Conservation (phyloP, 108 stramenopile genomes). For the Nitzschia palea region DNA sequence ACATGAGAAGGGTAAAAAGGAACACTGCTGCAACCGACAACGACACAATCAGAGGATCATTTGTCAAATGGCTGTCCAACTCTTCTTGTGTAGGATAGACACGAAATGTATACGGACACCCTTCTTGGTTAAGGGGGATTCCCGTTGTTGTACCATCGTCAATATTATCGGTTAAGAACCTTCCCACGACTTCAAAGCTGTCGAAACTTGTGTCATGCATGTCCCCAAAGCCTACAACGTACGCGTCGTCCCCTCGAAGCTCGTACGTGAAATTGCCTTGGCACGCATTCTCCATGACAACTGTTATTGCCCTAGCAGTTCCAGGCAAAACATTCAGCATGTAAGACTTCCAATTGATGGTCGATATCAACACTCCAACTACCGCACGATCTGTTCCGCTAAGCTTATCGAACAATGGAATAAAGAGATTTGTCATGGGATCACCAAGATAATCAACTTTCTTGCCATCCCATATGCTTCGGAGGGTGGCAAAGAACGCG, state of each 20-base stretch:
- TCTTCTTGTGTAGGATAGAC: slow-evolving; percentile 55
- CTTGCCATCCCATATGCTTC: neutral
- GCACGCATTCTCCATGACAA: slow-evolving; percentile 25
- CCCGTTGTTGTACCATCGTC: too few relatives aligned
- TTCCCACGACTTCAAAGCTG: neutral
- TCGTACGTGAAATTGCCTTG: neutral
- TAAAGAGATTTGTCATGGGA: neutral
- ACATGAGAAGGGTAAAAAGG: slow-evolving; percentile 36
- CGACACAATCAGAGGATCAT: slow-evolving; percentile 36
- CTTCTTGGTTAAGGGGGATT: neutral
- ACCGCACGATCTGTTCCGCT: neutral
- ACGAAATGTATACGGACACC: neutral
- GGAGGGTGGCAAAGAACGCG: slow-evolving; percentile 2
- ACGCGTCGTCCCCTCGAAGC: neutral
- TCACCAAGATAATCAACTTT: slow-evolving; percentile 2
- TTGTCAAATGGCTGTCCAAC: slow-evolving; percentile 37
- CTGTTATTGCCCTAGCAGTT: slow-evolving; percentile 46
- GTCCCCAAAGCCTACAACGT: neutral
- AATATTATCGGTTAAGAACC: neutral
- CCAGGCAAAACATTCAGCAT: slow-evolving; percentile 34
- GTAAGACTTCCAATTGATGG: slow-evolving; percentile 48
- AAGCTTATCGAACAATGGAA: slow-evolving; percentile 5
- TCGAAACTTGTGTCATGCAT: neutral
- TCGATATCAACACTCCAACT: slow-evolving; percentile 41
- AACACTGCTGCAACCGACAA: slow-evolving; percentile 40